Evolutionary conservation across 1,139 yeast species (phyloP).

Genomic region (Geotrichum australiense): DNA sequence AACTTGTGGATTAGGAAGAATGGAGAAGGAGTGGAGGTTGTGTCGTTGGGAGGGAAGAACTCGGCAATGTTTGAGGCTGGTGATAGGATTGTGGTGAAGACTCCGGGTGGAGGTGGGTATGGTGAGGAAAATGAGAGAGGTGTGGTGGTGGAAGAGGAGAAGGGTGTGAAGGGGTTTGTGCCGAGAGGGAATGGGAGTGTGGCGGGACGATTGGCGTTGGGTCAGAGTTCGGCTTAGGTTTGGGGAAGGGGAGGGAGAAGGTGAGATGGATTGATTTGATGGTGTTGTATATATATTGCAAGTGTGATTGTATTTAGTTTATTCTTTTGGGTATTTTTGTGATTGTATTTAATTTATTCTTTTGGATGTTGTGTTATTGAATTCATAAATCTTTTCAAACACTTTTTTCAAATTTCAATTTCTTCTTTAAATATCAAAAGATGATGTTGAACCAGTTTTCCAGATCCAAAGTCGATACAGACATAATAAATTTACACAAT

Average conservation of each 20-base stretch:
- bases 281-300: too few relatives aligned
- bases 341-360: not conserved
- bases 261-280: too few relatives aligned
- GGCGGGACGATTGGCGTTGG: constrained; percentile 8
- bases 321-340: too few relatives aligned
- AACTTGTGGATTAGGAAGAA: constrained; percentile 44
- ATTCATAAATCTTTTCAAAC: not conserved
- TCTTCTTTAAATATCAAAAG: too few relatives aligned
- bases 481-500: too few relatives aligned
- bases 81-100: constrained; percentile 47
- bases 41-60: constrained; percentile 54
- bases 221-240: constrained; percentile 14
- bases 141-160: not conserved
- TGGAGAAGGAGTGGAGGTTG: constrained; percentile 23
- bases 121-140: too few relatives aligned
- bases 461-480: too few relatives aligned
- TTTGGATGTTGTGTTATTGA: not conserved
- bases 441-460: too few relatives aligned
- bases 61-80: constrained; percentile 46
- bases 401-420: not conserved
- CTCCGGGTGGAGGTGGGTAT: constrained; percentile 46
- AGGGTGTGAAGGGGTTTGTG: constrained; percentile 6
- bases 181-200: constrained; percentile 18
- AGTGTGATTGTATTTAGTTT: too few relatives aligned
- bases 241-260: too few relatives aligned